phyloP scores from a whole-genome alignment of 495 filamentous ascomycete species.

The Choiromyces venosus region DNA sequence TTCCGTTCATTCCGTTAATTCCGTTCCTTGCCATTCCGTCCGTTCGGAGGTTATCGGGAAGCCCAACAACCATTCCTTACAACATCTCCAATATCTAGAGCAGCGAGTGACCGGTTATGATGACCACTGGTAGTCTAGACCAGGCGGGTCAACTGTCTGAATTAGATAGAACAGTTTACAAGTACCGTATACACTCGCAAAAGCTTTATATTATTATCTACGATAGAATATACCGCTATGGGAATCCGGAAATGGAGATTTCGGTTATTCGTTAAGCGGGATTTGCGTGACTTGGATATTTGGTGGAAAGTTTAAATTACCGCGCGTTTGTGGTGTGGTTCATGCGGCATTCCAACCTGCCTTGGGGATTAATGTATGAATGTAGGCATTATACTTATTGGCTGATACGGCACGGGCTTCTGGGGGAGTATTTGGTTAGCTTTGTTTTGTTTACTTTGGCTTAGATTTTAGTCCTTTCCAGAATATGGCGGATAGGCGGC shows the following conservation, averaged over 20 bases:
- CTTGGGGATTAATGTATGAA: background rate
- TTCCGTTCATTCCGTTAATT: too few species aligned
- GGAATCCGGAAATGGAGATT: background rate
- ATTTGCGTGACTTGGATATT: background rate
- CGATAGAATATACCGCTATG: too few species aligned
- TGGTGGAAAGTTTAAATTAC: background rate
- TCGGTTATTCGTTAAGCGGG: background rate
- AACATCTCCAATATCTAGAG: too few species aligned
- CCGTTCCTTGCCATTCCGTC: too few species aligned
- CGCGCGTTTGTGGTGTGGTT: background rate
- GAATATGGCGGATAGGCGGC: background rate
- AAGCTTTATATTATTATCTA: background rate
- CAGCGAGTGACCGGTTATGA: background rate
- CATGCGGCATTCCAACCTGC: background rate
- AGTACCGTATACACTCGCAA: background rate
- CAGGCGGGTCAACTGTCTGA: background rate
- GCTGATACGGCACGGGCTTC: background rate
- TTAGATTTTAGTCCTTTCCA: background rate
- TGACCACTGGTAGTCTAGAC: too few species aligned
- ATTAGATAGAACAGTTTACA: background rate
- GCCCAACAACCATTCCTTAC: too few species aligned
- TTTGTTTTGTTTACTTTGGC: background rate
- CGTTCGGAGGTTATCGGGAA: too few species aligned
- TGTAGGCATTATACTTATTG: background rate
- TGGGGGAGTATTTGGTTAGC: background rate